Conservation (phyloP, 129 eudicot species). For the Rutidosis leptorrhynchoides region DNA sequence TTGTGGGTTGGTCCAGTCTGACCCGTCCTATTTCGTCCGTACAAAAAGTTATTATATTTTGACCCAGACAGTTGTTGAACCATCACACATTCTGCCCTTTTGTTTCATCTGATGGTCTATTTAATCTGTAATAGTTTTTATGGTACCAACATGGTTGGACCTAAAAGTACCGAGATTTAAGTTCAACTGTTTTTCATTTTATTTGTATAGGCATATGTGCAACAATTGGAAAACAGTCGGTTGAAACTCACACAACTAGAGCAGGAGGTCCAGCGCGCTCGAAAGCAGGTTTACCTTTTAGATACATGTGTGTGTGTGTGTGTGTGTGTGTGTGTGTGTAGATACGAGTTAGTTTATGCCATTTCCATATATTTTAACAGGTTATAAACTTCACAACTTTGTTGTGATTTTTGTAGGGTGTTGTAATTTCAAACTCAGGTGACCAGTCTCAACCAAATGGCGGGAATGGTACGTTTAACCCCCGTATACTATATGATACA, state of each 20-base stretch:
- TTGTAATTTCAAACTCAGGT: slow-evolving; percentile 56
- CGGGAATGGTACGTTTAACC: slow-evolving; percentile 52
- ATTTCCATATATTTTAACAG: not conserved
- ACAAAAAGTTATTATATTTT: not conserved
- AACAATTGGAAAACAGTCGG: slow-evolving; percentile 92
- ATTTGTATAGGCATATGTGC: slow-evolving; percentile 79
- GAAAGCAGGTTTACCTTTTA: slow-evolving; percentile 63
- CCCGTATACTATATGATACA: not conserved
- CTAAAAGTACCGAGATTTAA: slow-evolving; percentile 4
- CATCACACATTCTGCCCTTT: not conserved
- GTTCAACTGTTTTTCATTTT: slow-evolving; percentile 4
- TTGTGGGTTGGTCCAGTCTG: not conserved
- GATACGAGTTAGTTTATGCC: not conserved
- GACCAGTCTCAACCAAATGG: slow-evolving; percentile 69
- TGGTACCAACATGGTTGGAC: not conserved
- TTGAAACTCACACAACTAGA: slow-evolving; percentile 89
- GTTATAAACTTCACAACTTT: slow-evolving; percentile 12
- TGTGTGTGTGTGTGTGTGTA: slow-evolving; percentile 17
- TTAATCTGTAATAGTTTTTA: not conserved
- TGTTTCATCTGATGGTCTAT: not conserved
- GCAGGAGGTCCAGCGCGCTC: slow-evolving; percentile 94
- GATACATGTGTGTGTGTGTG: slow-evolving; percentile 10
- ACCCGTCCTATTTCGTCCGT: not conserved
- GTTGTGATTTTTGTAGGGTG: slow-evolving; percentile 45
- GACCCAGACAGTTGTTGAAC: not conserved